phyloP scores from a whole-genome alignment of 768 basidiomycete genomes.

The Cubamyces sp. region DNA sequence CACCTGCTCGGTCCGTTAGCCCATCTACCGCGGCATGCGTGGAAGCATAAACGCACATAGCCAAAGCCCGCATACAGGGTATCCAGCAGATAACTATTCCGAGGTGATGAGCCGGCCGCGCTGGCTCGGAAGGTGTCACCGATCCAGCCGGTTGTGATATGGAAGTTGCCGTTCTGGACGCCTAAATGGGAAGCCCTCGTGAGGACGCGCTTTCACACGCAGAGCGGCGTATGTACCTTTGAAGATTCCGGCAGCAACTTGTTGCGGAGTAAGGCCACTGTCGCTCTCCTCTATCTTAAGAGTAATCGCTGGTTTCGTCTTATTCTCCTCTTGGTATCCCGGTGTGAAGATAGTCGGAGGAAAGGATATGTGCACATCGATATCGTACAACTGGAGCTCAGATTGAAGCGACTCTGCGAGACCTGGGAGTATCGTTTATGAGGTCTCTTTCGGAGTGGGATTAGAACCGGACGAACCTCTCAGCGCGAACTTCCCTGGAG shows the following conservation, averaged over 20 bases:
- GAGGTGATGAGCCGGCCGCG: slow-evolving; percentile 67
- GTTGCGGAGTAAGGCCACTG: slow-evolving; percentile 61
- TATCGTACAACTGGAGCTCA: slow-evolving; percentile 78
- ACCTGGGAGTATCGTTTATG: slow-evolving; percentile 44
- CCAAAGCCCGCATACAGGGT: slow-evolving; percentile 44
- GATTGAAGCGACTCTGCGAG: slow-evolving; percentile 83
- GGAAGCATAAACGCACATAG: slow-evolving; percentile 17
- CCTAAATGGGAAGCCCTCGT: slow-evolving; percentile 44
- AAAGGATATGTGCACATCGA: slow-evolving; percentile 80
- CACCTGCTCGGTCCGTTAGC: slow-evolving; percentile 32
- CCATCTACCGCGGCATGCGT: not conserved
- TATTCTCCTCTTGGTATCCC: slow-evolving; percentile 79
- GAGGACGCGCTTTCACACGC: not conserved
- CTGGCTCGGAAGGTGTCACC: slow-evolving; percentile 68
- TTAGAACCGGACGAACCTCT: slow-evolving; percentile 55
- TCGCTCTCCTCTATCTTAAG: slow-evolving; percentile 78
- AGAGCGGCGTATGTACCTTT: slow-evolving; percentile 49
- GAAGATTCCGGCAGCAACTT: slow-evolving; percentile 61
- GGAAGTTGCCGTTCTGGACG: slow-evolving; percentile 68
- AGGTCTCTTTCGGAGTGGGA: not conserved
- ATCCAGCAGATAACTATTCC: slow-evolving; percentile 63
- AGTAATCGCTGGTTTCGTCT: slow-evolving; percentile 74
- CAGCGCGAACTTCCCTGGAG: slow-evolving; percentile 85
- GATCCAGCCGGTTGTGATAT: slow-evolving; percentile 78
- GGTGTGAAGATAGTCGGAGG: slow-evolving; percentile 82